Base-by-base conservation (phyloP, 2,329 filamentous ascomycete species). In the Alternaria sp. region DNA sequence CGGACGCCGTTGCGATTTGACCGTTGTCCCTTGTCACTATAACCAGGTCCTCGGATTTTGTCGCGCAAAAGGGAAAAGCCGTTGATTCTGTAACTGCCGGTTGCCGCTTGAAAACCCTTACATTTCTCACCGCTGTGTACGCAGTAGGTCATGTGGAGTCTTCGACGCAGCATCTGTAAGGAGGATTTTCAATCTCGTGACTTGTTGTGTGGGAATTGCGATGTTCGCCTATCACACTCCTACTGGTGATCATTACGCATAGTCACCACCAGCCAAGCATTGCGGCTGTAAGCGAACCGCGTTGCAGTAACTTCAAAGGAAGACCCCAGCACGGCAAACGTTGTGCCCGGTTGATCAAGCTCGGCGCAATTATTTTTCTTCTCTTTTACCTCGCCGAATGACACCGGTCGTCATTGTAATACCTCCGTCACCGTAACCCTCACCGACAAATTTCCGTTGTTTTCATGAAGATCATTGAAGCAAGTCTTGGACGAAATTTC, bases 41-140 rank as follows among this genome's bases (percentile, higher is more conserved):
- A 59, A 63, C 64, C 64, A 54, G 58, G 61, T 64, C 34, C 41
- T 47, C 56, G 63, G 63, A 58, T 58, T 42, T 18, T 34, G 34
- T 47, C 18, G 48, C 55, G 51, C 54, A 54, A 56, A 54, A 34
- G 20, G 54, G 39, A 43, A 49, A 34, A 51, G 42, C 52, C 52
- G 58, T 61, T 54, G 55, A 54, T 32, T 36, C 39, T 59, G 18
- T 44, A 64, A 58, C 46, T 64, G 59, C 62, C 62, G 61, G 22
- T 24, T 39, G 20, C 30, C 51, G 51, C 49, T 47, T 34, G 22
- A 54, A 24, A 47, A 30, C 56, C 18, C 38, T 43, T 42, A 39
- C 42, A 36, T 49, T 16, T 24, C 43, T 54, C 51, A 54, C 56
- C 51, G 56, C 56, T 54, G 34, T 44, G 20, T 52, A 41, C 5